Evolutionary conservation across 2,329 filamentous ascomycete genomes (phyloP).

Genomic region (Fusarium hainanense): DNA sequence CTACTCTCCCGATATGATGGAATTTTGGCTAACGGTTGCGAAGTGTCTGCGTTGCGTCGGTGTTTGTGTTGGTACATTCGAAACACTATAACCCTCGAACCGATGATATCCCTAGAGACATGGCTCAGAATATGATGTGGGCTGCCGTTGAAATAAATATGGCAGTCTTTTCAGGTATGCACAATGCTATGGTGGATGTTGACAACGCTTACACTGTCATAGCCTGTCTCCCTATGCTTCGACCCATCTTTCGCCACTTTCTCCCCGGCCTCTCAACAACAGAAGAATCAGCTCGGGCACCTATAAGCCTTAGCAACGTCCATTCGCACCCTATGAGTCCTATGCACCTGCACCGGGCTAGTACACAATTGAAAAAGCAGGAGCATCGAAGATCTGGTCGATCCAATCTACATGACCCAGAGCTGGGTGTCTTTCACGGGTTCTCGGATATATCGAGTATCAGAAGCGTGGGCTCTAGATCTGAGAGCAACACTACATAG

Average conservation of each 20-base stretch:
- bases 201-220: too few relatives aligned
- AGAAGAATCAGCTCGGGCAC: background rate
- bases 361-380: background rate
- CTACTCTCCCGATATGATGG: accelerated
- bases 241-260: constrained; percentile 11
- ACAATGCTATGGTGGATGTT: too few relatives aligned
- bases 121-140: constrained; percentile 29
- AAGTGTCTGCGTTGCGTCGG: constrained; percentile 36
- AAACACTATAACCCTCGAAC: constrained; percentile 24
- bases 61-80: constrained; percentile 26
- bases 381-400: constrained; percentile 8
- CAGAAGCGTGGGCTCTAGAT: background rate
- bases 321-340: background rate
- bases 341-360: background rate
- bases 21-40: accelerated
- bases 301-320: constrained; percentile 1
- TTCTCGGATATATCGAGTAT: constrained; percentile 21
- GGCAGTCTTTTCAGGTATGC: constrained; percentile 35
- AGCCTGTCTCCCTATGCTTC: constrained; percentile 32
- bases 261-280: background rate
- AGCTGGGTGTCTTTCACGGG: constrained; percentile 13
- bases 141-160: constrained; percentile 39
- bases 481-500: background rate
- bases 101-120: constrained; percentile 27
- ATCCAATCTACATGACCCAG: background rate